phyloP scores from a whole-genome alignment of 1,284 basidiomycete genomes.

The Ustilago xerochloae region DNA sequence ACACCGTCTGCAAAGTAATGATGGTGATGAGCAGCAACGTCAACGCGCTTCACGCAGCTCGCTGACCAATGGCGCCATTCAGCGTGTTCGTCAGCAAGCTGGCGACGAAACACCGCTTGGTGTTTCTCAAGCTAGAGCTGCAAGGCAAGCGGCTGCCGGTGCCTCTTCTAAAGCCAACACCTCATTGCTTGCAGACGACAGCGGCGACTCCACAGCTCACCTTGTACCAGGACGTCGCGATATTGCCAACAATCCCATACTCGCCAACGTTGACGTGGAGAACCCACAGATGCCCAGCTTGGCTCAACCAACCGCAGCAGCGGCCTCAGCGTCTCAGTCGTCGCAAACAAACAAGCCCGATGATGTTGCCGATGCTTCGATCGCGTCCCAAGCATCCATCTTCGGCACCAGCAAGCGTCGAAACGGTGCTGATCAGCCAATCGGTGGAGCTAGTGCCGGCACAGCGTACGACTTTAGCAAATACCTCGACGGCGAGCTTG shows the following conservation, averaged over 20 bases:
- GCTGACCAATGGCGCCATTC: slow-evolving; percentile 41
- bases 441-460: slow-evolving; percentile 16
- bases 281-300: slow-evolving; percentile 28
- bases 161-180: slow-evolving; percentile 8
- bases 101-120: slow-evolving; percentile 46
- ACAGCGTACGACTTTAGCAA: slow-evolving; percentile 46
- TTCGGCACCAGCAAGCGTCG: slow-evolving; percentile 33
- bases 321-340: neutral
- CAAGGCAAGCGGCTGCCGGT: slow-evolving; percentile 16
- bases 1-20: slow-evolving; percentile 6
- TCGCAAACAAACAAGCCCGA: neutral
- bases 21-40: slow-evolving; percentile 15
- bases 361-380: slow-evolving; percentile 10
- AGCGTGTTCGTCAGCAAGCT: slow-evolving; percentile 36
- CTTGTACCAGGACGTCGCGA: slow-evolving; percentile 31
- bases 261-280: slow-evolving; percentile 37
- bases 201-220: slow-evolving; percentile 33
- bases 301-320: neutral
- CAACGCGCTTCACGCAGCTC: slow-evolving; percentile 31
- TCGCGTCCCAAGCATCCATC: slow-evolving; percentile 30
- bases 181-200: slow-evolving; percentile 28
- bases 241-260: slow-evolving; percentile 4
- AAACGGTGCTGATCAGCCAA: slow-evolving; percentile 27
- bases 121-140: slow-evolving; percentile 37
- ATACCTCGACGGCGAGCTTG: slow-evolving; percentile 45